These are phyloP conservation scores for Candida vartiovaarae DNA, from an alignment of 805 yeast genomes.

Conservation along the genomic window DNA sequence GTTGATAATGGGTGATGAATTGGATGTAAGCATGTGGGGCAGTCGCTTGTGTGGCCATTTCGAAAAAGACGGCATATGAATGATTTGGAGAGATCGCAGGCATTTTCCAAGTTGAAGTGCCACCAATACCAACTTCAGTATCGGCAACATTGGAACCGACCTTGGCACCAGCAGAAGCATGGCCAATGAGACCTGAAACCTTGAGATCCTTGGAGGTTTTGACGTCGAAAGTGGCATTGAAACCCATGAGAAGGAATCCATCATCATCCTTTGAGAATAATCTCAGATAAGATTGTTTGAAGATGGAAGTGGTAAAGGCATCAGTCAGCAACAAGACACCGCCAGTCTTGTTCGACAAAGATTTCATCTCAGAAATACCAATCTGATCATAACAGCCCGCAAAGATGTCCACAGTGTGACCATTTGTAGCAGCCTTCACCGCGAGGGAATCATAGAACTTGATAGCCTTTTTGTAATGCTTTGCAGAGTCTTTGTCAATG, in stretches of 20 bases:
- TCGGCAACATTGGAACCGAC: constrained; percentile 78
- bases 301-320: constrained; percentile 90
- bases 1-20: constrained; percentile 89
- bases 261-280: constrained; percentile 82
- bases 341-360: constrained; percentile 78
- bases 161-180: constrained; percentile 63
- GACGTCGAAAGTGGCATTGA: constrained; percentile 83
- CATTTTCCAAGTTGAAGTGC: constrained; percentile 83
- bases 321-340: constrained; percentile 85
- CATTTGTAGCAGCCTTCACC: constrained; percentile 59
- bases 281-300: constrained; percentile 86
- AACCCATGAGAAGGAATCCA: constrained; percentile 82
- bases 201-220: constrained; percentile 83
- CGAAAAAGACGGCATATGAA: constrained; percentile 85
- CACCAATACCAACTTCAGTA: constrained; percentile 90
- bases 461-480: constrained; percentile 79
- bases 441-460: constrained; percentile 75
- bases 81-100: constrained; percentile 81
- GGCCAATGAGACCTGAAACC: constrained; percentile 90
- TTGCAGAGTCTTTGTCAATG: constrained; percentile 84
- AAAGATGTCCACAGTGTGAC: constrained; percentile 82
- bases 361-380: constrained; percentile 91
- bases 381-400: constrained; percentile 96
- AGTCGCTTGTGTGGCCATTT: constrained; percentile 45
- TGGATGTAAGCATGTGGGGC: constrained; percentile 53